Evolutionary conservation across 768 basidiomycete genomes (phyloP).

Genomic region (Kwoniella dendrophila): DNA sequence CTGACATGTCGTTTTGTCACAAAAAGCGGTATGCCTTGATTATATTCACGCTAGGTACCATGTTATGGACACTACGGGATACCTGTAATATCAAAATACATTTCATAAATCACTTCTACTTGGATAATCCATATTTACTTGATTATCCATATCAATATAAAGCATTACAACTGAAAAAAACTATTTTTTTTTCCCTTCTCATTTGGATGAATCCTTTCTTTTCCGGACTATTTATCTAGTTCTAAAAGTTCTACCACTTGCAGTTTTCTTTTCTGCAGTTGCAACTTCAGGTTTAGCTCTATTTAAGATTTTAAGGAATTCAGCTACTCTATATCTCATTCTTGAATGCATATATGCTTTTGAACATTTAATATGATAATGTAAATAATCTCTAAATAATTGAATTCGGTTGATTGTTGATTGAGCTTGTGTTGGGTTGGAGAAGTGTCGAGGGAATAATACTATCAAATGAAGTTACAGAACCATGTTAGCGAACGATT

Average conservation of each 20-base stretch:
- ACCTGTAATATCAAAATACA: too few species aligned
- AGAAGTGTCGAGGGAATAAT: slow-evolving; percentile 93
- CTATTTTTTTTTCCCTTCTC: too few species aligned
- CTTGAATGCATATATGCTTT: slow-evolving; percentile 99
- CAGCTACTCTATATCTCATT: slow-evolving; percentile 88
- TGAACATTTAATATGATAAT: slow-evolving; percentile 93
- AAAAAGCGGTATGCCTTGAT: too few species aligned
- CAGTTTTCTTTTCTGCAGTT: slow-evolving; percentile 84
- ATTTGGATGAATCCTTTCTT: too few species aligned
- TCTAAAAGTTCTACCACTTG: slow-evolving; percentile 58
- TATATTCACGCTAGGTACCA: too few species aligned
- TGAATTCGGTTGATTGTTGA: slow-evolving; percentile 92
- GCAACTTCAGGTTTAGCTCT: slow-evolving; percentile 90
- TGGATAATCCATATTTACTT: too few species aligned
- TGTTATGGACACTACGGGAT: too few species aligned
- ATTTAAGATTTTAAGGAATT: slow-evolving; percentile 83
- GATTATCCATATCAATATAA: too few species aligned
- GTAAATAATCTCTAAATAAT: slow-evolving; percentile 96
- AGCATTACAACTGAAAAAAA: slow-evolving; percentile 13
- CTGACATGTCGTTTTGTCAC: too few species aligned
- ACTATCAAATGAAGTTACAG: slow-evolving; percentile 60
- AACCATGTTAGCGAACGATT: neutral
- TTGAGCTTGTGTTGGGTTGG: slow-evolving; percentile 67
- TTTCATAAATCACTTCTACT: too few species aligned
- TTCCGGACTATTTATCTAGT: slow-evolving; percentile 19